Base-by-base conservation (phyloP, 2,329 filamentous ascomycete genomes). In the Cladophialophora exuberans region DNA sequence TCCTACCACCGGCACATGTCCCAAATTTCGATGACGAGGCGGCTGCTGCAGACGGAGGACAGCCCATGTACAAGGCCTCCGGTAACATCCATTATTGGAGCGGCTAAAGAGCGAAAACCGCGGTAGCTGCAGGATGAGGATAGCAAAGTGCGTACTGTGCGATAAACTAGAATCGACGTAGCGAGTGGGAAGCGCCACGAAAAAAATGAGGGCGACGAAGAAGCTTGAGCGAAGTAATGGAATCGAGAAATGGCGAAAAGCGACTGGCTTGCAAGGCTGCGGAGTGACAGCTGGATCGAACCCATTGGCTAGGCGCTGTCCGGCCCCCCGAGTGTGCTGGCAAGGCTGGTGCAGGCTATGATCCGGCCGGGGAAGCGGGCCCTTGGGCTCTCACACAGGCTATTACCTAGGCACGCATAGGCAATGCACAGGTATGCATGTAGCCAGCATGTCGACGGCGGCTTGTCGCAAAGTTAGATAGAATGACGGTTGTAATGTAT, bases 201-300 rank as follows among this genome's bases (percentile, higher is more conserved):
- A 18, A 31, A 30, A 15, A 41, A 17, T 15, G 33, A 49, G 33
- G 46, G 46, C 46, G 30, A 39, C 46, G 46, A 50, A 42, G 18
- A 23, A 36, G 46, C 38, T 42, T 39, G 46, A 33, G 15, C 28
- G 35, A 49, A 49, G 22, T 41, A 17, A 18, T 42, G n/a, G 47
- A 43, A 42, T n/a, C 33, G 47, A 18, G 17, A 35, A 43, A 43
- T 43, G 36, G 28, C 17, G 33, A 11, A 22, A 38, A 13, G 38
- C 25, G 46, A 56, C 28, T 50, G 53, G 39, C 18, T 39, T 56
- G 41, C 39, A 56, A 51, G 53, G 53, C 53, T 56, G 53, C 9
- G 51, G 30, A 35, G 35, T 20, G 38, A 11, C 3, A 10, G 18
- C 6, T 28, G 15, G 23, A n/a, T 25, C 47, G 17, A n/a, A 43